phyloP scores from a whole-genome alignment of 2,329 filamentous ascomycete species.

The Sporothrix humicola region DNA sequence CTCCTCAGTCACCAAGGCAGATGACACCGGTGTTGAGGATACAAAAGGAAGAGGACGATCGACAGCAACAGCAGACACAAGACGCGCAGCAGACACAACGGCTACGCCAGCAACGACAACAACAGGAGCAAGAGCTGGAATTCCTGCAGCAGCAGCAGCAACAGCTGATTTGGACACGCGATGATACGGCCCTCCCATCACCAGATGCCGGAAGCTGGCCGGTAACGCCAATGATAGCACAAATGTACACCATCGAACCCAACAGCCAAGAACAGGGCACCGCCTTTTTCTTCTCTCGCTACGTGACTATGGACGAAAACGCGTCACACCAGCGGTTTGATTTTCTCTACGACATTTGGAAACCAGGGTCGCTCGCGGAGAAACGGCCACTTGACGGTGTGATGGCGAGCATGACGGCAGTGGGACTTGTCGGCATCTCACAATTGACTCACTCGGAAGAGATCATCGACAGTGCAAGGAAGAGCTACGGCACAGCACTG shows the following conservation, averaged over 20 bases:
- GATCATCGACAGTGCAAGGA: slow-evolving; percentile 55
- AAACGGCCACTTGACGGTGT: slow-evolving; percentile 52
- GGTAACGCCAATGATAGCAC: slow-evolving; percentile 41
- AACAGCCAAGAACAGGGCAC: slow-evolving; percentile 53
- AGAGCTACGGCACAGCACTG: slow-evolving; percentile 59
- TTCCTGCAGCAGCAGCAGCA: slow-evolving; percentile 16
- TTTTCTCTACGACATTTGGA: slow-evolving; percentile 60
- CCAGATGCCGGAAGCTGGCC: slow-evolving; percentile 46
- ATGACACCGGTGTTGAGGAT: background rate
- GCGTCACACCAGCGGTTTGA: slow-evolving; percentile 58
- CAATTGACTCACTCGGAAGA: slow-evolving; percentile 51
- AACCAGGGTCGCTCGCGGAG: slow-evolving; percentile 47
- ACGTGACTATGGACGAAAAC: slow-evolving; percentile 54
- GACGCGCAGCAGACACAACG: background rate
- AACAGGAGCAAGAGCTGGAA: background rate
- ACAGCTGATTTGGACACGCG: slow-evolving; percentile 36
- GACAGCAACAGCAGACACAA: background rate
- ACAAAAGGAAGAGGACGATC: background rate
- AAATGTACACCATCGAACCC: slow-evolving; percentile 45
- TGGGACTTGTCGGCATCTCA: slow-evolving; percentile 59
- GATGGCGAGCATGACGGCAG: slow-evolving; percentile 59
- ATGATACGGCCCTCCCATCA: slow-evolving; percentile 44
- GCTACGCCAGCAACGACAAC: background rate
- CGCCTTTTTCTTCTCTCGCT: slow-evolving; percentile 59
- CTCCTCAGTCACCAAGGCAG: slow-evolving; percentile 5